phyloP scores from a whole-genome alignment of 176 grass and related monocot species.

The Aegilops tauschii region DNA sequence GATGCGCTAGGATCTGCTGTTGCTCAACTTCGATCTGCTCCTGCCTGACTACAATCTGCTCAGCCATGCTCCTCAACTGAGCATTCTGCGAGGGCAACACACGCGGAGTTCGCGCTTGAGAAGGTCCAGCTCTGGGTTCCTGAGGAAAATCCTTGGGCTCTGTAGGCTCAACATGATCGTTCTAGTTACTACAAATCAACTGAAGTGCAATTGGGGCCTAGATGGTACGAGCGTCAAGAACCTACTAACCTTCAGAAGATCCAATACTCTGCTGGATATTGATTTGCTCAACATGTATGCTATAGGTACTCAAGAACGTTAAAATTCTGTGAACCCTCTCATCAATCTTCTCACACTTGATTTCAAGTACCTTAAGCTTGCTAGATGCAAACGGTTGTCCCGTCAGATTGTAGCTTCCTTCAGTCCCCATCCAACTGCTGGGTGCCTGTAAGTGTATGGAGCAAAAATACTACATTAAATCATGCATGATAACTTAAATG shows the following conservation, averaged over 20 bases:
- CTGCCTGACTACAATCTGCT: constrained; percentile 1
- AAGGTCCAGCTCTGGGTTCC: constrained; percentile 11
- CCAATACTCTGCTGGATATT: not conserved
- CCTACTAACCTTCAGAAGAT: not conserved
- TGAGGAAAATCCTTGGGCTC: not conserved
- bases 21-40: not conserved
- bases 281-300: constrained; percentile 20
- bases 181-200: constrained; percentile 3
- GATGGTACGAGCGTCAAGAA: not conserved
- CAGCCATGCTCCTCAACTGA: not conserved
- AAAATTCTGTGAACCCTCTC: not conserved
- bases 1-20: not conserved
- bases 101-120: not conserved
- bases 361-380: constrained; percentile 12
- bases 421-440: not conserved
- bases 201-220: not conserved
- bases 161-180: not conserved
- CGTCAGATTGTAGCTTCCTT: not conserved
- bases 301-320: not conserved
- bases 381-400: not conserved
- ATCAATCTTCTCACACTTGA: constrained; percentile 28
- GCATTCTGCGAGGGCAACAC: not conserved
- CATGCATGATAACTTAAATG: not conserved
- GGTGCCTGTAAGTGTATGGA: not conserved
- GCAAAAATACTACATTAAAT: not conserved